Conservation (phyloP, 164 flowering plant species). For the Liriodendron chinense region DNA sequence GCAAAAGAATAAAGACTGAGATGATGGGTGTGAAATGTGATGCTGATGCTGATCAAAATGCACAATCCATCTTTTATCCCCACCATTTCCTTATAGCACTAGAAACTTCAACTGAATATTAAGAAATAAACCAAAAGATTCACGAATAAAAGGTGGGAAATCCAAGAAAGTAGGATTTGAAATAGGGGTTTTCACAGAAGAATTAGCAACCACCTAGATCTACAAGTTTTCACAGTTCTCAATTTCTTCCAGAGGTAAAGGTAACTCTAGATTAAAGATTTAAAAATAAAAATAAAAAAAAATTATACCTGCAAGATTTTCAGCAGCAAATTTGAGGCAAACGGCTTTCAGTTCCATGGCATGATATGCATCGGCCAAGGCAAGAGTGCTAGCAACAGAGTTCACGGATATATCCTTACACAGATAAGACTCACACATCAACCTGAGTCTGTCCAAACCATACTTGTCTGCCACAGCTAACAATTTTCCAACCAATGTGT, state of each 20-base stretch:
- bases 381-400: conserved; percentile 60
- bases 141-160: neutral
- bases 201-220: neutral
- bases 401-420: conserved; percentile 71
- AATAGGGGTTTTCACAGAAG: neutral
- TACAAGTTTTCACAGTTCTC: neutral
- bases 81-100: too few species aligned
- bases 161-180: neutral
- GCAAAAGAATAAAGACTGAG: neutral
- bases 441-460: conserved; percentile 52
- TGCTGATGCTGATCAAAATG: neutral
- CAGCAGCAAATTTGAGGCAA: conserved; percentile 80
- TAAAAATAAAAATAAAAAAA: conserved; percentile 3
- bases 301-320: conserved; percentile 72
- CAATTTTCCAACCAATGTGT: conserved; percentile 67
- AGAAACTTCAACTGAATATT: too few species aligned
- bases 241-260: neutral
- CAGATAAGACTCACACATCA: conserved; percentile 69
- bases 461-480: conserved; percentile 78
- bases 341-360: conserved; percentile 68
- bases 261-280: neutral
- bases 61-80: neutral
- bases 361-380: conserved; percentile 61
- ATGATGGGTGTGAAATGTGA: neutral
- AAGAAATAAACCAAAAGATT: too few species aligned